A percentile compares a stretch with the other conserved stretches of the same genome.
These are phyloP conservation scores for Euphorbia celastroides DNA, from an alignment of 441 rosid genomes.

Conservation along the genomic window DNA sequence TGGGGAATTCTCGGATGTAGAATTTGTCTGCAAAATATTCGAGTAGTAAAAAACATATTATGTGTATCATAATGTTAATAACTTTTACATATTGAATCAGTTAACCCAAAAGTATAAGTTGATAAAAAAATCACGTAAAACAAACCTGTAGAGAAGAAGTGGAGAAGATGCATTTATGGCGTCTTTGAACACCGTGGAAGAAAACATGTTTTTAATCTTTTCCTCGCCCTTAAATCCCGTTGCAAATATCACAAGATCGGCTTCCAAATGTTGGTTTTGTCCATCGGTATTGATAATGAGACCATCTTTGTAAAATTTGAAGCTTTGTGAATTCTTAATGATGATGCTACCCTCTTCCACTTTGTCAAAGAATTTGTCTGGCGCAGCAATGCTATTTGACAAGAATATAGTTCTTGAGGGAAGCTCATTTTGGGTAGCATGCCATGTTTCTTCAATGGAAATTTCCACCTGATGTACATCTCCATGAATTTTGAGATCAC, in stretches of 20 bases:
- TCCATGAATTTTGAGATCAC: constrained; percentile 38
- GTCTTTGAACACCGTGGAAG: constrained; percentile 21
- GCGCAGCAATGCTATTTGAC: constrained; percentile 32
- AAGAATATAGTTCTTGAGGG: constrained; percentile 26
- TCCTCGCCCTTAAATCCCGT: constrained; percentile 40
- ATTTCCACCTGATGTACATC: constrained; percentile 29
- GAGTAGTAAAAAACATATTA: not conserved
- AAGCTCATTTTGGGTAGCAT: constrained; percentile 44
- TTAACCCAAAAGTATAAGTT: too few relatives aligned
- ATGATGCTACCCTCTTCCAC: constrained; percentile 44
- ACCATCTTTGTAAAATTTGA: constrained; percentile 38
- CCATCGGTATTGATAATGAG: constrained; percentile 30
- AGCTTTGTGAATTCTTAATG: constrained; percentile 34
- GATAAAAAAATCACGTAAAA: not conserved
- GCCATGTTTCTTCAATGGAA: constrained; percentile 30
- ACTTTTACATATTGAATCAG: too few relatives aligned
- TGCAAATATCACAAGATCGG: constrained; percentile 39
- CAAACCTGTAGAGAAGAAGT: constrained; percentile 42
- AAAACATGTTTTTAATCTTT: constrained; percentile 37
- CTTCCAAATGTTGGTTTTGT: constrained; percentile 19
- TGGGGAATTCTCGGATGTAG: constrained; percentile 33
- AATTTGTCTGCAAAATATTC: constrained; percentile 1
- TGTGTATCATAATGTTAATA: too few relatives aligned
- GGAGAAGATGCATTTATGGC: constrained; percentile 26
- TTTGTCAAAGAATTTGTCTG: constrained; percentile 34